Conservation (phyloP, 306 rosid species). For the Cucumis melo region DNA sequence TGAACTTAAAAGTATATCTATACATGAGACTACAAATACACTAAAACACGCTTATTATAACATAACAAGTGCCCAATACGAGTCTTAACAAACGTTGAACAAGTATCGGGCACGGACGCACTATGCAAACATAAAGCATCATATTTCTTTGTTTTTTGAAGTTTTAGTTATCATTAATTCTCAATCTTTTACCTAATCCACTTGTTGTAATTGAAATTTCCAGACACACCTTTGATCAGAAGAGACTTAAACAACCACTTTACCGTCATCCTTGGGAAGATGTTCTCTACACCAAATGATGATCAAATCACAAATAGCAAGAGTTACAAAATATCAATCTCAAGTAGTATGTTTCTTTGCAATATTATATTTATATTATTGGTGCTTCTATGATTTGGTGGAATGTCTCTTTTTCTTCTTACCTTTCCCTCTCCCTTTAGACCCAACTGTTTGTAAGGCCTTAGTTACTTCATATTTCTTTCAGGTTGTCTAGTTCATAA, state of each 20-base stretch:
- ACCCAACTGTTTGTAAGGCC: background rate
- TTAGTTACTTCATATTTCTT: background rate
- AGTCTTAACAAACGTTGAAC: background rate
- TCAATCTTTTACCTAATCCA: background rate
- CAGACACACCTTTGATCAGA: constrained; percentile 98
- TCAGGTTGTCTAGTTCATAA: background rate
- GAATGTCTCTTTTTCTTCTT: background rate
- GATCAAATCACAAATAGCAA: constrained; percentile 4
- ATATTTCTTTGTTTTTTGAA: background rate
- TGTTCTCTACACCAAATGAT: constrained; percentile 93
- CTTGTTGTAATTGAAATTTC: constrained; percentile 18
- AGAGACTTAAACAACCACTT: constrained; percentile 96
- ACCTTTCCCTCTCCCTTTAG: background rate
- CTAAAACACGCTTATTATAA: too few relatives aligned
- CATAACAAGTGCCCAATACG: background rate
- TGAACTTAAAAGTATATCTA: background rate
- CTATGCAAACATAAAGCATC: too few relatives aligned
- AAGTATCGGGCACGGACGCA: background rate
- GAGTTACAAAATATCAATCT: background rate
- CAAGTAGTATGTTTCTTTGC: background rate
- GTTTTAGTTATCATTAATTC: background rate
- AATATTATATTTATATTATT: background rate
- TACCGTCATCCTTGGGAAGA: constrained; percentile 99
- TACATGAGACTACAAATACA: too few relatives aligned
- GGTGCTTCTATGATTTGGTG: background rate